Base-by-base conservation (phyloP, 805 yeast species). In the Metschnikowia cerradonensis region DNA sequence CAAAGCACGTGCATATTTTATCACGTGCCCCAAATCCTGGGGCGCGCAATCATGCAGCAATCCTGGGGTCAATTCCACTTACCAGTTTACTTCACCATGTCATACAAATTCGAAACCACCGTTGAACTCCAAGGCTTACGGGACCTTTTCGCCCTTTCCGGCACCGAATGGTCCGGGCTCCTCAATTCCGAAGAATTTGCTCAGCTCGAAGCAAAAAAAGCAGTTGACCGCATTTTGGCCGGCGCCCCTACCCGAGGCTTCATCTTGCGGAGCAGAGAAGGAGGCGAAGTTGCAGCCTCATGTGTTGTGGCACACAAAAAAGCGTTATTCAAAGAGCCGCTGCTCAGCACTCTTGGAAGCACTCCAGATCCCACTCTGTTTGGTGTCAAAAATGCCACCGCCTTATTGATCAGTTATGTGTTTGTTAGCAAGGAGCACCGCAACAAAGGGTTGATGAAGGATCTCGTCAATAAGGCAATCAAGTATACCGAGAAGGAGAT, bases 351-450 rank as follows among this genome's bases (percentile, higher is more conserved):
- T 8, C 52, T 66, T 1, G 54, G 54, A 4, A 38, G 46, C 5
- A 52, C 59, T 13, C 73, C 75, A 0, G 69, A 70, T 49, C 66
- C 72, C 1, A 38, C 55, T 3, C 48, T 59, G 39, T 59, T 70
- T 47, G 76, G 76, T 0, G 71, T 72, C 5, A 58, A 60, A n/a
- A 59, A 60, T 44, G 62, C 60, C n/a, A 66, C 65, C 7, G 57
- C 64, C 2, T 56, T 72, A 36, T 45, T 60, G 7, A 23, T 72
- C 4, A 52, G 66, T 10, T 61, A 53, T 47, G 73, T 71, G 3
- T 64, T 64, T 53, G 66, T 69, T 11, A 52, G 57, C 6, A 47
- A 55, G 35, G 61, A 59, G 10, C 63, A 64, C 48, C 55, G 75
- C 22, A 58, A 57, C 2, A 52, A 60, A 38, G 75, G 72, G 2